Evolutionary conservation across 345 rosid genomes (phyloP).

Genomic region (Citrus hindsii): DNA sequence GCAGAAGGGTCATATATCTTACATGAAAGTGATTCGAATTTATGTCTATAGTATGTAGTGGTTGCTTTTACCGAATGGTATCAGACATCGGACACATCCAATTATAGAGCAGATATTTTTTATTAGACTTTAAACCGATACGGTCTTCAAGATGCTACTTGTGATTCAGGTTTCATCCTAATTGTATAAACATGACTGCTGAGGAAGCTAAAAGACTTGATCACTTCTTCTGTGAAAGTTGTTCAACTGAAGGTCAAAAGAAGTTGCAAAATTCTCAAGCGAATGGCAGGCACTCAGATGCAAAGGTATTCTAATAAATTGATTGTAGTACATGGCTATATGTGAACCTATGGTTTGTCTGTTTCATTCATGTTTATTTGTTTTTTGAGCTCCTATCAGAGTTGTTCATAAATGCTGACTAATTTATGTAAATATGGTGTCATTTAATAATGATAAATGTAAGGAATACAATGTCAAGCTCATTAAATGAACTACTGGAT

Average conservation of each 20-base stretch:
- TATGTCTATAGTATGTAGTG: neutral
- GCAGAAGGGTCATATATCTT: neutral
- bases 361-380: neutral
- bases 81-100: conserved; percentile 3
- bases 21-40: neutral
- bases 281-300: conserved; percentile 44
- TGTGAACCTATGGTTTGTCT: neutral
- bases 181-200: conserved; percentile 81
- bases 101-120: conserved; percentile 7
- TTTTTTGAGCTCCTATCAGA: neutral
- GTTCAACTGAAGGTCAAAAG: conserved; percentile 65
- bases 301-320: conserved; percentile 49
- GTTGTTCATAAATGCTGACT: too few relatives aligned
- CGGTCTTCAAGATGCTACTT: conserved; percentile 37
- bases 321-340: neutral
- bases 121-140: conserved; percentile 9
- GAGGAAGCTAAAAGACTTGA: conserved; percentile 85
- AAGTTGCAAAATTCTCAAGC: conserved; percentile 55
- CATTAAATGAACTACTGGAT: neutral
- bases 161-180: conserved; percentile 97
- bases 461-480: neutral
- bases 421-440: neutral
- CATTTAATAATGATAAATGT: neutral
- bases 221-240: conserved; percentile 81
- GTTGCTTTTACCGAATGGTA: neutral